A percentile compares a stretch with the other conserved stretches of the same genome.
Conservation (phyloP, 2,329 filamentous ascomycete species). For the Ampelomyces quisqualis region DNA sequence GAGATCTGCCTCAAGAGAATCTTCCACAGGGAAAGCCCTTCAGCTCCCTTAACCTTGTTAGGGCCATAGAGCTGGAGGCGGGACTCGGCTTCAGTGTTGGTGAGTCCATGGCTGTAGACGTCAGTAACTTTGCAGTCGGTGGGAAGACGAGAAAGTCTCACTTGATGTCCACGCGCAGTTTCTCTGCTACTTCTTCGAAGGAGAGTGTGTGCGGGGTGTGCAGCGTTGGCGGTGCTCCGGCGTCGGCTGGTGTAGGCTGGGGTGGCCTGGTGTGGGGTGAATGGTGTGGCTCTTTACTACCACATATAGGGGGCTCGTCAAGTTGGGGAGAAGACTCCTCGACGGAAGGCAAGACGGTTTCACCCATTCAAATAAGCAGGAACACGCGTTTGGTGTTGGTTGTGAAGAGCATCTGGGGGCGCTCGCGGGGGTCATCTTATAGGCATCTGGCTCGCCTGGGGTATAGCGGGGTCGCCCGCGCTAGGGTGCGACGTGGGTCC, state of each 20-base stretch:
- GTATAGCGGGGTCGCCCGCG: slow-evolving; percentile 34
- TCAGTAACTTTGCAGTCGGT: slow-evolving; percentile 17
- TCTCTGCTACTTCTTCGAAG: slow-evolving; percentile 39
- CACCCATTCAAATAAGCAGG: slow-evolving; percentile 47
- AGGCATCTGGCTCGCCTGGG: slow-evolving; percentile 24
- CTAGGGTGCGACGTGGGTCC: slow-evolving; percentile 36
- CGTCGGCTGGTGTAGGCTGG: slow-evolving; percentile 23
- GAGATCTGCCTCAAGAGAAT: slow-evolving; percentile 76
- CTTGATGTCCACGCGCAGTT: slow-evolving; percentile 41
- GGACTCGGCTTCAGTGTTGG: slow-evolving; percentile 61
- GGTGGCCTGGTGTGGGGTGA: slow-evolving; percentile 25
- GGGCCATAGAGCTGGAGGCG: slow-evolving; percentile 67
- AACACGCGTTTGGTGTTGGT: slow-evolving; percentile 36
- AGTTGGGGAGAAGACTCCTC: slow-evolving; percentile 45
- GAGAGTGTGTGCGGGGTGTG: slow-evolving; percentile 42
- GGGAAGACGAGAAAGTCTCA: slow-evolving; percentile 14
- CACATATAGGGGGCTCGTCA: slow-evolving; percentile 48
- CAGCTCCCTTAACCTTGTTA: slow-evolving; percentile 70
- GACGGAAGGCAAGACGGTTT: slow-evolving; percentile 43
- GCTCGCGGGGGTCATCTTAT: slow-evolving; percentile 37
- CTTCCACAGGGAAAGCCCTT: slow-evolving; percentile 71
- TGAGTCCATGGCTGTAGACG: slow-evolving; percentile 59
- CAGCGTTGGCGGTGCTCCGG: slow-evolving; percentile 25
- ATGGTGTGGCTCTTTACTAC: slow-evolving; percentile 36
- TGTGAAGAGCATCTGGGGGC: slow-evolving; percentile 22